A percentile compares a stretch with the other conserved stretches of the same genome.
Evolutionary conservation across 257 asterid species (phyloP).

Genomic region (Penstemon davidsonii): DNA sequence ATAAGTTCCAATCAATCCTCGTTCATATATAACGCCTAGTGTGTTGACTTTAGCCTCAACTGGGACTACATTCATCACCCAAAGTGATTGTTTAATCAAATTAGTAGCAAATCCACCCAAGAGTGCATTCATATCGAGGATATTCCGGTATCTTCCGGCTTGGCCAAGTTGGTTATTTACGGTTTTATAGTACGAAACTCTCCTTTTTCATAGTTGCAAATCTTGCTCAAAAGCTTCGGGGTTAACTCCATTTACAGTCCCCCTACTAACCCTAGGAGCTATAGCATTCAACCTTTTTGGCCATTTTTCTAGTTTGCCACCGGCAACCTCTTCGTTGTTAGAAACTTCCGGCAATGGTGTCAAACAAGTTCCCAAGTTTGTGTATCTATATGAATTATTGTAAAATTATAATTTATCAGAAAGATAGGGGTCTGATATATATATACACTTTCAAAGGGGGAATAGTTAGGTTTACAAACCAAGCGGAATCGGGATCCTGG

Average conservation of each 20-base stretch:
- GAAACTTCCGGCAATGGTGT: conserved; percentile 86
- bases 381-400: conserved; percentile 48
- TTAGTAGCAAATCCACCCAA: conserved; percentile 96
- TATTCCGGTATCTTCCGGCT: conserved; percentile 72
- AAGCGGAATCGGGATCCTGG: conserved; percentile 72
- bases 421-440: not conserved
- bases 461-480: conserved; percentile 38
- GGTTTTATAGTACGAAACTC: conserved; percentile 67
- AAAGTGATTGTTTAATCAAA: conserved; percentile 66
- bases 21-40: conserved; percentile 80
- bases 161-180: conserved; percentile 74
- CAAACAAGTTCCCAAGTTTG: conserved; percentile 79
- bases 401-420: not conserved
- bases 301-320: conserved; percentile 73
- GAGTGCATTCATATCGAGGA: conserved; percentile 87
- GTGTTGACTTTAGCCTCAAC: conserved; percentile 55
- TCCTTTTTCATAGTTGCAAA: conserved; percentile 60
- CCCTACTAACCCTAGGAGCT: conserved; percentile 71
- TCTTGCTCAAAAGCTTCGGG: conserved; percentile 49
- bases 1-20: conserved; percentile 88
- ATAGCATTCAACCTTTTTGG: conserved; percentile 67
- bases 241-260: conserved; percentile 60
- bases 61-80: conserved; percentile 90
- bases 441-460: not conserved
- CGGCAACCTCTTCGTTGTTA: conserved; percentile 53